Conservation (phyloP, 2,329 filamentous ascomycete species). For the Orbilia quercus region DNA sequence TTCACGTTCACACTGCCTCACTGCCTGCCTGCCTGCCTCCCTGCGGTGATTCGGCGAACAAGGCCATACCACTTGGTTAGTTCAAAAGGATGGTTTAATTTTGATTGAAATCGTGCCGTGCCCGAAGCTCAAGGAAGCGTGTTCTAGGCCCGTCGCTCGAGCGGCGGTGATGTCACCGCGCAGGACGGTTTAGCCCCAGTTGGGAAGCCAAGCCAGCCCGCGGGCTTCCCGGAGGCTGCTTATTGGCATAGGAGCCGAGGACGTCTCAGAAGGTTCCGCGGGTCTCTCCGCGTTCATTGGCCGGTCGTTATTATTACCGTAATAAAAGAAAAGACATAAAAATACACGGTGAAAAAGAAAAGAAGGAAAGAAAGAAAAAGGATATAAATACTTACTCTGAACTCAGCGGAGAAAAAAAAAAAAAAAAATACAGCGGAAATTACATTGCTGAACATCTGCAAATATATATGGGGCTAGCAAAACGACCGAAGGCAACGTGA, state of each 20-base stretch:
- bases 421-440: neutral
- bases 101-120: conserved; percentile 36
- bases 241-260: conserved; percentile 34
- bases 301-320: neutral
- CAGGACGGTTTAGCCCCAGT: conserved; percentile 24
- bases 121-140: conserved; percentile 22
- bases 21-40: neutral
- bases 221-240: neutral
- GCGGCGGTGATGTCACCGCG: conserved; percentile 42
- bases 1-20: neutral
- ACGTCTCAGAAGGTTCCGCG: conserved; percentile 1
- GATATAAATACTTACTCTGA: too few species aligned
- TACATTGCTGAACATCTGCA: neutral
- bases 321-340: too few species aligned
- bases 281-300: conserved; percentile 10
- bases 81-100: conserved; percentile 1
- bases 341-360: too few species aligned
- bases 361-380: conserved; percentile 9
- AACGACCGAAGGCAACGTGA: neutral
- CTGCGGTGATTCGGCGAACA: too few species aligned
- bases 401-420: conserved; percentile 13
- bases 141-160: conserved; percentile 52
- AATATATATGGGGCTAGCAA: neutral
- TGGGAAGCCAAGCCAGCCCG: conserved; percentile 38
- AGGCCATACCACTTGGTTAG: neutral